phyloP scores from a whole-genome alignment of 202 grass and related monocot species.

The Dendrocalamus latiflorus region DNA sequence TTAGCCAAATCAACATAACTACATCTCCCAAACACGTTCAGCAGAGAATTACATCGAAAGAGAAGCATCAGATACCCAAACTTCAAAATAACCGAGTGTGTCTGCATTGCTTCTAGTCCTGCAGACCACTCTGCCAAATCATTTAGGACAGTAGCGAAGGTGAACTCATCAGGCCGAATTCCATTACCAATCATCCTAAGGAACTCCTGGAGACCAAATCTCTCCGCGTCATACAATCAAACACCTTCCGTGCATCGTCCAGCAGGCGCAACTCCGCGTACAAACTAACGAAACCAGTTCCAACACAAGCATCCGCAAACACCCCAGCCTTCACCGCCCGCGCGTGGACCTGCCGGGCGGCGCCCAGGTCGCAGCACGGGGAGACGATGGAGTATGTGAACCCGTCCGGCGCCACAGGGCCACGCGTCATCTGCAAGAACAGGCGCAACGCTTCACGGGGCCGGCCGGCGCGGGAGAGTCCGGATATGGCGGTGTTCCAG shows the following conservation, averaged over 20 bases:
- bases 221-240: slow-evolving; percentile 14
- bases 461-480: background rate
- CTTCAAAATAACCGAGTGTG: no score
- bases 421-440: slow-evolving; percentile 4
- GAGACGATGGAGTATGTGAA: slow-evolving; percentile 11
- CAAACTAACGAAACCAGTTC: background rate
- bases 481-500: slow-evolving; percentile 31
- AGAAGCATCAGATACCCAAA: no score
- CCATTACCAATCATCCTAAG: no score
- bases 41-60: no score
- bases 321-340: background rate
- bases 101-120: no score
- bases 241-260: slow-evolving; percentile 8
- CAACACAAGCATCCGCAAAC: background rate
- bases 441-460: background rate
- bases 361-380: background rate
- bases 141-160: no score
- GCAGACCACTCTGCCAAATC: no score
- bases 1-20: no score
- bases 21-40: no score
- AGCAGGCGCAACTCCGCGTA: background rate
- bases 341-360: background rate
- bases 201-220: background rate
- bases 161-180: no score
- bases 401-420: background rate